Conservation (phyloP, 1,284 basidiomycete genomes). For the Ganoderma leucocontextum region DNA sequence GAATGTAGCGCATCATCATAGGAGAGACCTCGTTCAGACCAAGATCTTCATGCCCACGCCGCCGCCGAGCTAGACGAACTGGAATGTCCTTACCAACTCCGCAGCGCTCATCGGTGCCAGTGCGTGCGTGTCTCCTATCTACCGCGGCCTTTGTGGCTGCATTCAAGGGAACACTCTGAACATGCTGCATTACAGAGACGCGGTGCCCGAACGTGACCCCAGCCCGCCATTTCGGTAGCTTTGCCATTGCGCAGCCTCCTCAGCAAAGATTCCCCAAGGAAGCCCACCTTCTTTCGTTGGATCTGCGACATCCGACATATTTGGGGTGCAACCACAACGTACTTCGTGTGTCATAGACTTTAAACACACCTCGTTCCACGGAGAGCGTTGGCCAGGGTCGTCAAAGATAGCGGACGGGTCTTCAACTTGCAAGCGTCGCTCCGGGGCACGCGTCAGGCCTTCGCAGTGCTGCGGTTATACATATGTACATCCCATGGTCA, state of each 20-base stretch:
- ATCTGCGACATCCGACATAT: not conserved
- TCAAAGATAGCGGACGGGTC: not conserved
- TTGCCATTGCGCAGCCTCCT: too few species aligned
- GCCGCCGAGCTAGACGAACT: not conserved
- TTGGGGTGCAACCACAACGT: not conserved
- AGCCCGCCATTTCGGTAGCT: not conserved
- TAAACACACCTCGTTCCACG: not conserved
- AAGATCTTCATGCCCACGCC: not conserved
- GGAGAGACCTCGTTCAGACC: not conserved
- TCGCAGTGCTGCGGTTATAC: constrained; percentile 5
- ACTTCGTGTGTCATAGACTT: not conserved
- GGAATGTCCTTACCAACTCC: not conserved
- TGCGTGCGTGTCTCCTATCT: not conserved
- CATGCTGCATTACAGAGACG: not conserved
- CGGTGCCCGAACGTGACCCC: not conserved
- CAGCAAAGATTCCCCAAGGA: too few species aligned
- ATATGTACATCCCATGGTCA: not conserved
- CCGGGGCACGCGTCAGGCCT: not conserved
- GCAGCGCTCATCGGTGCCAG: not conserved
- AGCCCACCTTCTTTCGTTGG: not conserved
- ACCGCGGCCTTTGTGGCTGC: not conserved
- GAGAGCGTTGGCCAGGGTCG: not conserved
- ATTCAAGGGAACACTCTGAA: not conserved
- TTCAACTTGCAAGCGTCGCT: not conserved
- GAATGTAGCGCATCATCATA: not conserved